These are phyloP conservation scores for Penicillium ochrochloron DNA, from an alignment of 495 filamentous ascomycete species.

Conservation along the genomic window DNA sequence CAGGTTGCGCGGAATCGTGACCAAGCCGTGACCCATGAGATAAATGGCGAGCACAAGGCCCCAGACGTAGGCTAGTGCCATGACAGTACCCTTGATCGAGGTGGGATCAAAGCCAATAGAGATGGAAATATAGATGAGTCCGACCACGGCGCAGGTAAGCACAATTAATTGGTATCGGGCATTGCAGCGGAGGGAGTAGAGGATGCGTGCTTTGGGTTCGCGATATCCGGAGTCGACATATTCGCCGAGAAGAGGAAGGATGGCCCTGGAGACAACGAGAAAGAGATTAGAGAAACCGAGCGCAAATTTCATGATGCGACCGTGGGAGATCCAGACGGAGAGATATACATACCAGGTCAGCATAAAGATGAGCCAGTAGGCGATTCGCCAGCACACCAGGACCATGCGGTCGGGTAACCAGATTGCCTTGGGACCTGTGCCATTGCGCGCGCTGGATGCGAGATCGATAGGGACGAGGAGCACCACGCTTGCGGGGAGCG, in stretches of 20 bases:
- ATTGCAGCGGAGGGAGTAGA: constrained; percentile 85
- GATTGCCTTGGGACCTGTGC: constrained; percentile 66
- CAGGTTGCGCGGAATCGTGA: constrained; percentile 82
- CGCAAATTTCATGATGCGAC: neutral
- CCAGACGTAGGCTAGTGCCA: constrained; percentile 95
- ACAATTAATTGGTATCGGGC: constrained; percentile 84
- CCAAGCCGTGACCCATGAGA: constrained; percentile 95
- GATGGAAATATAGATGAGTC: constrained; percentile 80
- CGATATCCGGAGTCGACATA: constrained; percentile 94
- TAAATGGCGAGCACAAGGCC: constrained; percentile 89
- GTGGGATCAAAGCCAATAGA: constrained; percentile 70
- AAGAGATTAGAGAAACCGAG: constrained; percentile 14
- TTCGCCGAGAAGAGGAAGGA: constrained; percentile 90
- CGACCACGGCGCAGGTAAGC: constrained; percentile 69
- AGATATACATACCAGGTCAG: constrained; percentile 77
- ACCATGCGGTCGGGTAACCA: constrained; percentile 70
- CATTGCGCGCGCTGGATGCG: constrained; percentile 78
- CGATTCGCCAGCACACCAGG: constrained; percentile 86
- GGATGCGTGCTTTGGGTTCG: constrained; percentile 74
- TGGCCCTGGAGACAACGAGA: constrained; percentile 62
- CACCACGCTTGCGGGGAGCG: constrained; percentile 91
- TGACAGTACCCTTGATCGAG: constrained; percentile 76
- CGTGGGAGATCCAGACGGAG: neutral
- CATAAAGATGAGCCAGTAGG: constrained; percentile 95
- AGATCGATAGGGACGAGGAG: constrained; percentile 95